phyloP scores from a whole-genome alignment of 2,329 filamentous ascomycete genomes.

The Elsinoe batatas region DNA sequence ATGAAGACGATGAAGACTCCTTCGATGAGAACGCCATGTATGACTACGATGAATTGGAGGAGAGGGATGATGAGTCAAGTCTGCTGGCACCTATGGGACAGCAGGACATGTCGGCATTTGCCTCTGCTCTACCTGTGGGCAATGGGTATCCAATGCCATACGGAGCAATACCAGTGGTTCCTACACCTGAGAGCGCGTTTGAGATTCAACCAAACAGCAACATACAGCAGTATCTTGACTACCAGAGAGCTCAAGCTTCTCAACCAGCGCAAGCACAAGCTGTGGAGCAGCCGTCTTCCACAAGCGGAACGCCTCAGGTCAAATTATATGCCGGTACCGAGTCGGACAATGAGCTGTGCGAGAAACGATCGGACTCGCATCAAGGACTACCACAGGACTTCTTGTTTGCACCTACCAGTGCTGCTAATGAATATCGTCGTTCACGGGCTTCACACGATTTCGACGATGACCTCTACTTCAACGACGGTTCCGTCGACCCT shows the following conservation, averaged over 20 bases:
- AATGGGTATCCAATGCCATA: not conserved
- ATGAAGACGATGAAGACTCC: slow-evolving; percentile 26
- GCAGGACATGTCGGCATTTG: slow-evolving; percentile 2
- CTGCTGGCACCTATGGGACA: slow-evolving; percentile 18
- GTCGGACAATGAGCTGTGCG: slow-evolving; percentile 5
- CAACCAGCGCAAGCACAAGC: not conserved
- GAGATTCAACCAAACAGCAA: slow-evolving; percentile 9
- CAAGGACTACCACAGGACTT: slow-evolving; percentile 16
- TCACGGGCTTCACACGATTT: slow-evolving; percentile 10
- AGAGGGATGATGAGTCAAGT: slow-evolving; percentile 14
- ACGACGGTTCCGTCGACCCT: slow-evolving; percentile 27
- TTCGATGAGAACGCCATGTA: slow-evolving; percentile 34
- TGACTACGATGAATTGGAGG: slow-evolving; percentile 38
- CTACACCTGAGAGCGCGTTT: not conserved
- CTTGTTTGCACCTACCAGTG: not conserved
- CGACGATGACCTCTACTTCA: slow-evolving; percentile 23
- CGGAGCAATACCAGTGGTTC: not conserved
- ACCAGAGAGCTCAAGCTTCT: not conserved
- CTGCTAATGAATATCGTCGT: not conserved
- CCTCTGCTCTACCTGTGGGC: not conserved
- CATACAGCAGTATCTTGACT: slow-evolving; percentile 7
- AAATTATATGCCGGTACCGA: not conserved
- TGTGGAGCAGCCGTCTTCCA: not conserved
- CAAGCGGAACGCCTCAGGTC: not conserved
- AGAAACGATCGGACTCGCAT: slow-evolving; percentile 12